Base-by-base conservation (phyloP, 176 grass and related monocot species). In the Olyra latifolia region DNA sequence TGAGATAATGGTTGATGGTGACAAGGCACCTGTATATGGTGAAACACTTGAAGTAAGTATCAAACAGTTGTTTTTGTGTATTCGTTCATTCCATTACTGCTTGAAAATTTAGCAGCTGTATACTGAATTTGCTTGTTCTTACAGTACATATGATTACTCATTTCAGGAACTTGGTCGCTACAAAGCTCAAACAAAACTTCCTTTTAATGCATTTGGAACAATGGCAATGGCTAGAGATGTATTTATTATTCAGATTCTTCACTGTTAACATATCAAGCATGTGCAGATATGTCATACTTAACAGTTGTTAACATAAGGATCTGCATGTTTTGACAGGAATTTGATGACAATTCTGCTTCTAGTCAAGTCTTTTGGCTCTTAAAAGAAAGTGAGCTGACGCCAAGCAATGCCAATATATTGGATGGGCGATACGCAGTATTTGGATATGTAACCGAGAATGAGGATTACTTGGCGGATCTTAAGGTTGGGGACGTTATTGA, bases 171-270 rank as follows among this genome's bases (percentile, higher is more conserved):
- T 99, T 87, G 92, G 92, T 25, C 88, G 78, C 75, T 99, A 99
- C 82, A 99, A 99, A 62, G 84, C 96, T 69, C 96, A 99, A 91
- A 95, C 96, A 78, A 91, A 83, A 40, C 96, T 99, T 72, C 96
- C 92, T 49, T 99, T 99, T 72, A 99, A 99, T 74, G 96, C 96
- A 69, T 99, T 99, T 80, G 96, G 96, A 46, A 99, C 96, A 24
- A 99, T 99, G 96, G 96, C 93, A 76, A 93, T 95, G 96, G 96
- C 96, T 41, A 95, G 96, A 93, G 96, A 95, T 24, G 96, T 93
- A 95, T 88, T 88, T 41, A 42, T 65, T 79, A 59, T 60, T 47
- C 32, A 69, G 19, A 28, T 76, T 38, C n/a, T 86, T 72, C 44
- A 55, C 13, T 75, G 41, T 42, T 78, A 67, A 70, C 25, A 55